These are phyloP conservation scores for Populus davidiana DNA, from an alignment of 345 rosid genomes.

Conservation along the genomic window DNA sequence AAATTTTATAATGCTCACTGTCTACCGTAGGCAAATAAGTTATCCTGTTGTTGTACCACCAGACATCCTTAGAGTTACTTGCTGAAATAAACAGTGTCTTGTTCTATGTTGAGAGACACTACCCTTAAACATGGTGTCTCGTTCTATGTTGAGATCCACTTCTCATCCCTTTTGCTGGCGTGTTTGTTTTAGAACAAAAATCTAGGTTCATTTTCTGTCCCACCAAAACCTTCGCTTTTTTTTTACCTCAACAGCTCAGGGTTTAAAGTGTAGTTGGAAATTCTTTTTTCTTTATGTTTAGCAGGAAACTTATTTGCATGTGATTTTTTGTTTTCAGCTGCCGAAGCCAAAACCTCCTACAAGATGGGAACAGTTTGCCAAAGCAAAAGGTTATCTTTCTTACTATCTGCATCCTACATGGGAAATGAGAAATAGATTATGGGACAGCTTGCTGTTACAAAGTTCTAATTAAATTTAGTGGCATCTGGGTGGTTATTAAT, in stretches of 20 bases:
- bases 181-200: not conserved
- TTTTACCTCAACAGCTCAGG: not conserved
- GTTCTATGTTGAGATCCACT: too few species aligned
- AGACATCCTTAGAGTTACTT: too few species aligned
- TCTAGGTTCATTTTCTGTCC: too few species aligned
- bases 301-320: not conserved
- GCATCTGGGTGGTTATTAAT: not conserved
- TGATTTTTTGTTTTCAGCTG: conserved; percentile 14
- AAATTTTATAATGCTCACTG: too few species aligned
- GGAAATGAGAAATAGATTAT: not conserved
- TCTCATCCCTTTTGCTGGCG: too few species aligned
- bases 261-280: not conserved
- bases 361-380: conserved; percentile 24
- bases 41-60: too few species aligned
- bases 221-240: not conserved
- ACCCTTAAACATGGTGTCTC: too few species aligned
- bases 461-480: not conserved
- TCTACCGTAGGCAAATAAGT: too few species aligned
- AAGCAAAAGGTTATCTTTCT: conserved; percentile 12
- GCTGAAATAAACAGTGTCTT: too few species aligned
- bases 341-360: conserved; percentile 27
- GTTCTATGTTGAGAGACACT: too few species aligned
- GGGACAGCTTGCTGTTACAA: not conserved
- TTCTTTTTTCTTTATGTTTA: not conserved
- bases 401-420: not conserved